These are phyloP conservation scores for Chaetothyriales sp. DNA, from an alignment of 2,329 filamentous ascomycete genomes.

Conservation along the genomic window DNA sequence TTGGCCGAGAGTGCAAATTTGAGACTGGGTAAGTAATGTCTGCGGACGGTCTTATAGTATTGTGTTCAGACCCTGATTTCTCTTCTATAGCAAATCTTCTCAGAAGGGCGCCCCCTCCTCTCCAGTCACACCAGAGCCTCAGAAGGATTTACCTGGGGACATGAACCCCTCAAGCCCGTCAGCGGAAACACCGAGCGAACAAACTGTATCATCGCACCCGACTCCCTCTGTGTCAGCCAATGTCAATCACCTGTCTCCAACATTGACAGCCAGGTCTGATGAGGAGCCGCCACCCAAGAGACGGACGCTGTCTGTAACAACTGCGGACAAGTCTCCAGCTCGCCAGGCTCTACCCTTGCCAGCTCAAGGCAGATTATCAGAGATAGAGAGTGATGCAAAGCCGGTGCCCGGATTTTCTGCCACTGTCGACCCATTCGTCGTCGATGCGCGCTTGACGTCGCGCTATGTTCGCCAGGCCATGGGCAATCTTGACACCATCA, in stretches of 20 bases:
- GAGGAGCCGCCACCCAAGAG: background rate
- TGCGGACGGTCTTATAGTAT: too few relatives aligned
- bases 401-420: background rate
- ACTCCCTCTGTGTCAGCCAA: background rate
- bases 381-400: background rate
- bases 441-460: conserved; percentile 34
- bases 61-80: background rate
- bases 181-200: background rate
- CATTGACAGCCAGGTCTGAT: background rate
- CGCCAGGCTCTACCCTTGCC: background rate
- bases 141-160: background rate
- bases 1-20: conserved; percentile 69
- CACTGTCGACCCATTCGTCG: conserved; percentile 35
- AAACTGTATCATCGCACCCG: background rate
- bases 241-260: background rate
- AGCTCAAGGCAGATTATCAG: background rate
- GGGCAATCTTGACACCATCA: conserved; percentile 38
- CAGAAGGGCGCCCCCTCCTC: background rate
- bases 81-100: background rate
- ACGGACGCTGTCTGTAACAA: background rate
- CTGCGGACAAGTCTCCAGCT: background rate
- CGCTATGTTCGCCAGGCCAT: conserved; percentile 44
- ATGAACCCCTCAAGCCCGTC: background rate
- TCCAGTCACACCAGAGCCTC: background rate
- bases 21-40: conserved; percentile 58